These are phyloP conservation scores for Pharus latifolius DNA, from an alignment of 176 grass and related monocot genomes.

Conservation along the genomic window DNA sequence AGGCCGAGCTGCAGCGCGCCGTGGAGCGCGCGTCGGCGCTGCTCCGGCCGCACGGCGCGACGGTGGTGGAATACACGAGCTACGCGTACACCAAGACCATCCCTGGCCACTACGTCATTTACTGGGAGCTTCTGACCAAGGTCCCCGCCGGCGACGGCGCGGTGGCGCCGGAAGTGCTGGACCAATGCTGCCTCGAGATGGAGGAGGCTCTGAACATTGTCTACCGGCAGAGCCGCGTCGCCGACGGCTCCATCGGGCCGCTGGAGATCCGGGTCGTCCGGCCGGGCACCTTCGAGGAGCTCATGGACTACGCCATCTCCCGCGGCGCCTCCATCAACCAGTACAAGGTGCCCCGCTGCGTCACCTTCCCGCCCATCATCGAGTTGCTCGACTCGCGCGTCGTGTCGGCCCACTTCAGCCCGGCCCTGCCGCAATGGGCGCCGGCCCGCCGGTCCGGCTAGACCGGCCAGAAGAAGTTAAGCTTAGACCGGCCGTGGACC, in stretches of 20 bases:
- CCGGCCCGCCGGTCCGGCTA: background rate
- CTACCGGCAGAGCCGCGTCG: constrained; percentile 49
- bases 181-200: constrained; percentile 51
- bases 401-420: constrained; percentile 52
- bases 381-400: constrained; percentile 61
- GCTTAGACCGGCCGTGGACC: background rate
- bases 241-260: constrained; percentile 44
- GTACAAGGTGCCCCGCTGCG: constrained; percentile 75
- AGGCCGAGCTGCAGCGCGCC: constrained; percentile 65
- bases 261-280: constrained; percentile 54
- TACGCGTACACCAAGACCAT: constrained; percentile 41
- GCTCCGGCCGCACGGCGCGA: constrained; percentile 22
- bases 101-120: constrained; percentile 71
- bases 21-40: constrained; percentile 39
- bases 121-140: constrained; percentile 51
- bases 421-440: constrained; percentile 32
- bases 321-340: constrained; percentile 66
- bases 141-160: background rate
- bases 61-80: constrained; percentile 65
- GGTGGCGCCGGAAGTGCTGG: background rate
- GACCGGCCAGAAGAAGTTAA: background rate
- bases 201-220: constrained; percentile 52
- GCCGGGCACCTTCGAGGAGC: constrained; percentile 60
- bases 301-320: constrained; percentile 70
- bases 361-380: constrained; percentile 50